Percentiles rank a stretch among this genome's conserved stretches.
These are phyloP conservation scores for Tetradesmus lagerheimii DNA, from an alignment of 139 green algal species.

Conservation along the genomic window DNA sequence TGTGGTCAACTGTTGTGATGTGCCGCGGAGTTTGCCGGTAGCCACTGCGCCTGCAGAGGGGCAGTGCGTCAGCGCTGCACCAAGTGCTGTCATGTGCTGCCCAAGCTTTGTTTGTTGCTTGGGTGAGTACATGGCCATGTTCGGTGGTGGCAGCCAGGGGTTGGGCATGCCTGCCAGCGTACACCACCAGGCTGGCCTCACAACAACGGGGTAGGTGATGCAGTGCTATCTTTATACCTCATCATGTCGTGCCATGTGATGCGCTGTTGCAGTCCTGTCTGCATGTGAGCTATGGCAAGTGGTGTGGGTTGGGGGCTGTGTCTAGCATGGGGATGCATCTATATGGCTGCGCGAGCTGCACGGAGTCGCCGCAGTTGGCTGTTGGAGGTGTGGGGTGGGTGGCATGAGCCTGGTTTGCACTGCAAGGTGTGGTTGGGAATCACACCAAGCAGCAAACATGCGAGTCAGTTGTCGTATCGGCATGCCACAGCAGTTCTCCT, in stretches of 20 bases:
- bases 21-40: not conserved
- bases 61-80: not conserved
- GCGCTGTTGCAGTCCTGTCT: not conserved
- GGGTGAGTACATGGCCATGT: not conserved
- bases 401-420: not conserved
- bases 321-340: not conserved
- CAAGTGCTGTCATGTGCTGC: not conserved
- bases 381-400: not conserved
- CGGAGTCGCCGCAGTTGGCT: not conserved
- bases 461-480: not conserved
- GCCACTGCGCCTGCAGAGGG: not conserved
- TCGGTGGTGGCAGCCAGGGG: not conserved
- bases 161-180: not conserved
- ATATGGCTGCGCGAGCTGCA: not conserved
- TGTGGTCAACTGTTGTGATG: not conserved
- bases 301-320: not conserved
- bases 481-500: not conserved
- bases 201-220: not conserved
- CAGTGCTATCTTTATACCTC: not conserved
- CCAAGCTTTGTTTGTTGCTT: not conserved
- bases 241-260: not conserved
- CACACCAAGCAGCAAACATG: not conserved
- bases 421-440: not conserved
- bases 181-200: not conserved
- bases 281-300: not conserved